Evolutionary conservation across 75 land plant genomes (phyloP).

Genomic region (Pinus albicaulis): DNA sequence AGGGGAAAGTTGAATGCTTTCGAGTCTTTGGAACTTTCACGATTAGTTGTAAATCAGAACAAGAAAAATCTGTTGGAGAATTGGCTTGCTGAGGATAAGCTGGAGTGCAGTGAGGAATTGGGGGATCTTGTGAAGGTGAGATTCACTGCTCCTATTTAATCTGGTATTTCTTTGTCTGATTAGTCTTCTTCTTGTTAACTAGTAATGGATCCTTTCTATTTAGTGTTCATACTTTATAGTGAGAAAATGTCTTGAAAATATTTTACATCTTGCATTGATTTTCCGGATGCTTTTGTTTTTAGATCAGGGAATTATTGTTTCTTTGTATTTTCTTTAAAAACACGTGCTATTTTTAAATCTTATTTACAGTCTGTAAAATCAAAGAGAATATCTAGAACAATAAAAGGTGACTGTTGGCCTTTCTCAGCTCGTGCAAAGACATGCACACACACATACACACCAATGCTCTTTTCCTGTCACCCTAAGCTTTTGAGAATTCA

Average conservation of each 20-base stretch:
- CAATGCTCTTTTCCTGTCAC: not conserved
- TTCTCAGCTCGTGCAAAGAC: no score
- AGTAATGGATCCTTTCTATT: not conserved
- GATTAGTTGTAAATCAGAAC: slow-evolving; percentile 97
- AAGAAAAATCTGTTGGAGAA: slow-evolving; percentile 97
- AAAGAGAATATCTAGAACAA: no score
- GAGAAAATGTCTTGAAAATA: not conserved
- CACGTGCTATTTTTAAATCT: no score
- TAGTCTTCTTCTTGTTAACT: not conserved
- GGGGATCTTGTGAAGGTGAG: slow-evolving; percentile 98
- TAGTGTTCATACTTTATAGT: not conserved
- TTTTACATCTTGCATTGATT: not conserved
- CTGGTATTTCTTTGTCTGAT: not conserved
- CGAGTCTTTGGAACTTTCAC: slow-evolving; percentile 94
- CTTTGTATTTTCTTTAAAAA: no score
- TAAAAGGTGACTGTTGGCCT: no score
- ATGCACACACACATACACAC: no score
- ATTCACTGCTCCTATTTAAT: not conserved
- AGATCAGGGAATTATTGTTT: no score
- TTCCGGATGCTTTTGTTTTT: no score
- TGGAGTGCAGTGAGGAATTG: slow-evolving; percentile 98
- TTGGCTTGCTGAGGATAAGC: slow-evolving; percentile 98
- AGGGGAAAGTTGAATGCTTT: slow-evolving; percentile 95
- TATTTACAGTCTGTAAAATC: no score
- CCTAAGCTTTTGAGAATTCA: not conserved